A percentile compares a stretch with the other conserved stretches of the same genome.
phyloP scores from a whole-genome alignment of 306 rosid genomes.

The Gillenia trifoliata region DNA sequence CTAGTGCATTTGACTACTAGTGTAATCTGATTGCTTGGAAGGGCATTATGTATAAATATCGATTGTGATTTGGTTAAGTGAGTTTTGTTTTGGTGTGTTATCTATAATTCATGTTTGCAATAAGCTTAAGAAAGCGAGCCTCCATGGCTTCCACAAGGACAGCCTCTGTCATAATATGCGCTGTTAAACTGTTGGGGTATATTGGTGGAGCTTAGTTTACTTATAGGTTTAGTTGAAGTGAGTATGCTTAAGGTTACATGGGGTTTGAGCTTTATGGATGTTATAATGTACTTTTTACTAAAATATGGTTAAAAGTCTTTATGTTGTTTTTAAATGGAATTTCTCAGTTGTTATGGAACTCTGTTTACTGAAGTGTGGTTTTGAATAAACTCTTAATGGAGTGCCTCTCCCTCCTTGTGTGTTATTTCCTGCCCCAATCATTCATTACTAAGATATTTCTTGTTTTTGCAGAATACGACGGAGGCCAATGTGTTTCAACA shows the following conservation, averaged over 20 bases:
- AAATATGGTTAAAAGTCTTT: background rate
- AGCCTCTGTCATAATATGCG: background rate
- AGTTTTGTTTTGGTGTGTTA: background rate
- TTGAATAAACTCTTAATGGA: background rate
- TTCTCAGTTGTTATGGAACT: background rate
- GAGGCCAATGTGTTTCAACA: conserved; percentile 24
- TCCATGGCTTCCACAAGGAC: background rate
- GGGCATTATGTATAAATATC: background rate
- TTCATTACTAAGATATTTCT: background rate
- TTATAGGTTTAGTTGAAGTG: background rate
- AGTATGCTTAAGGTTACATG: background rate
- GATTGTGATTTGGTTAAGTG: background rate
- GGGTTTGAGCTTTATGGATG: background rate
- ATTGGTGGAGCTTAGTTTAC: background rate
- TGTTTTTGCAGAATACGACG: conserved; percentile 41
- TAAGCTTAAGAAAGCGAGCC: background rate
- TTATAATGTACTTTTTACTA: background rate
- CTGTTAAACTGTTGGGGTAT: background rate
- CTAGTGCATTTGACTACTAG: background rate
- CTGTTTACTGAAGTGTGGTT: background rate
- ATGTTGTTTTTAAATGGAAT: background rate
- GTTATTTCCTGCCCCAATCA: background rate
- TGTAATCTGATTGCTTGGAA: background rate
- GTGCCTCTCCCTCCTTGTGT: background rate
- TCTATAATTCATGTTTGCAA: background rate